Conservation (phyloP, 768 basidiomycete species). For the Pisolithus marmoratus region DNA sequence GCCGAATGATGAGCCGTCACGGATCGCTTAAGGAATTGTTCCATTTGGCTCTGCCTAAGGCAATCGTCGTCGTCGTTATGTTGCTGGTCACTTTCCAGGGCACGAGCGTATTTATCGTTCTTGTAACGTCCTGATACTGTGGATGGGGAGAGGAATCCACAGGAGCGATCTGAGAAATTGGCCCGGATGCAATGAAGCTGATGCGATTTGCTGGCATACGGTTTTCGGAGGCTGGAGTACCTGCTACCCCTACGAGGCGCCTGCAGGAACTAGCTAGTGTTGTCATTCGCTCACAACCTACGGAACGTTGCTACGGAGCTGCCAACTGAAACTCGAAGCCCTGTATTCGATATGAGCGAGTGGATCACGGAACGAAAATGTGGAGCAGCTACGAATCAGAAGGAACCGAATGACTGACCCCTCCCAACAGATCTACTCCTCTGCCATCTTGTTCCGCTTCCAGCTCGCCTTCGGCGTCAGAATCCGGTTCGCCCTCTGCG, state of each 20-base stretch:
- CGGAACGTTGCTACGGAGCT: too few relatives aligned
- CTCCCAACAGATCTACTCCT: not conserved
- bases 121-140: conserved; percentile 1
- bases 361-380: not conserved
- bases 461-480: conserved; percentile 32
- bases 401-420: too few relatives aligned
- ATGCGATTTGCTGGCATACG: conserved; percentile 26
- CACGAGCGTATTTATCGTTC: conserved; percentile 5
- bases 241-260: too few relatives aligned
- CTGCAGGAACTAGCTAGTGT: too few relatives aligned
- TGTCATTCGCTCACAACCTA: too few relatives aligned
- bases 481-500: conserved; percentile 36
- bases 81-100: conserved; percentile 6
- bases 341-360: not conserved
- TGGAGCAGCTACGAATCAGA: too few relatives aligned
- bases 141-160: conserved; percentile 5
- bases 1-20: conserved; percentile 68
- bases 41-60: conserved; percentile 26
- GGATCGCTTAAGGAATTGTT: conserved; percentile 42
- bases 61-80: conserved; percentile 12
- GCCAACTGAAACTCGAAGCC: conserved; percentile 2
- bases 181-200: conserved; percentile 11
- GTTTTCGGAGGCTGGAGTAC: conserved; percentile 14
- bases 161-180: conserved; percentile 2
- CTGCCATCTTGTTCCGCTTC: conserved; percentile 36